Evolutionary conservation across 371 early-diverging fungal genomes (phyloP), one percentile per base, ranked within the genome.

Genomic region (Zopfochytrium polystomum): DNA sequence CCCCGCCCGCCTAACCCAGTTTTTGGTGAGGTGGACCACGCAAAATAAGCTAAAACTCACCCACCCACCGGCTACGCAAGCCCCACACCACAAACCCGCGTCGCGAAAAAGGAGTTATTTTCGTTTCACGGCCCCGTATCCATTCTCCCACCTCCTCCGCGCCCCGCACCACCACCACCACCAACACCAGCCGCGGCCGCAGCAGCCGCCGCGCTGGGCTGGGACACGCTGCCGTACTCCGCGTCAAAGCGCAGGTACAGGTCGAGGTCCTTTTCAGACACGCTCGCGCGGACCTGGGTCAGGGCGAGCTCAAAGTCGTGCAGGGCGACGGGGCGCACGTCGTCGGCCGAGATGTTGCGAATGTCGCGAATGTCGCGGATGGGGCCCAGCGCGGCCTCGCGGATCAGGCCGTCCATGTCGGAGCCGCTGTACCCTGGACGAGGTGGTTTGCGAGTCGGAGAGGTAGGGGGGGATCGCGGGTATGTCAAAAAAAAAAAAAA

Each of bases 331-430:
- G 89, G 86, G 31, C 91, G 82, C 22, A 91, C 85, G 50, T 87
- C 82, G n/a, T 85, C 77, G 5, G 68, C 77, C 3, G 68, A 54
- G 25, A 80, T 68, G 0, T 60, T 64, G 0, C 66, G 49, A 31
- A 91, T 83, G 42, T 88, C 86, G 59, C n/a, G 20, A 29, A 77
- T 63, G 42, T 72, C 72, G 15, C 92, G 80, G 33, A 91, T 81
- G 1, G 92, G 92, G 1, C 80, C 76, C 34, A 88, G 69, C 1
- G 82, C 85, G 4, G 89, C 87, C 63, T 88, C 93, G 1, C 92
- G 83, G 65, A 93, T 88, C 25, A 97, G 79, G 11, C 91, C 91
- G 63, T 90, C 90, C 79, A 96, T 89, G 61, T 97, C 98, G 0
- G 93, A 88, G 0, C 98, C 98, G 44, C 90, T 87, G 67, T 87